Evolutionary conservation across 192 early-diverging fungal genomes (phyloP), one percentile per base, ranked within the genome.

Genomic region (Backusella luteola): DNA sequence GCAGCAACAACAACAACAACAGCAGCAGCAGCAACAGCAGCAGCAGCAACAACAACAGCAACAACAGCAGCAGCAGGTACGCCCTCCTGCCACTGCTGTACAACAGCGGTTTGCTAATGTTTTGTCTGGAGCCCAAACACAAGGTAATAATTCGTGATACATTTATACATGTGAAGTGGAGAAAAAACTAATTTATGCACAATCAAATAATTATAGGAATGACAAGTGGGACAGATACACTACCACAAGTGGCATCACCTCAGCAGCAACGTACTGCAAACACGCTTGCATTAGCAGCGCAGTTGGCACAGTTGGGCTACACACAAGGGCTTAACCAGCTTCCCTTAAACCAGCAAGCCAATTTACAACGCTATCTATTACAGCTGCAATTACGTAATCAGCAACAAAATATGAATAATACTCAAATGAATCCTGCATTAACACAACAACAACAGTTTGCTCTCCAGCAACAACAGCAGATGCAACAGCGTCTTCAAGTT

Each of bases 321-420:
- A 71, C 77, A 34, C 77, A 49, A 19, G 42, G 38, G 4, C 71
- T 77, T 21, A 41, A 34, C 5, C 77, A 78, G 21, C 46, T 76
- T 8, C 56, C 35, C 7, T 19, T 75, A 36, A 59, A 35, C 35
- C 77, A 78, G 59, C 81, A 82, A 72, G 77, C 75, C 14, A 69
- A 78, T 34, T 67, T 82, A 39, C 81, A 82, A 56, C 59, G 81
- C n/a, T 82, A 82, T 42, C 44, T 82, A 29, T 68, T 74, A 6
- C 81, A 82, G 46, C 39, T 82, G 36, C 81, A 82, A 44, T 39
- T 82, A 67, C 74, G 77, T 59, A 81, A 71, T 42, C 77, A 73
- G 34, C 67, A 67, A 74, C 73, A 38, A 34, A 75, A 67, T 42
- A 32, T 17, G 19, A 44, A 59, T 32, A 41, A 39, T 29, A 66